Evolutionary conservation across 2,329 filamentous ascomycete genomes (phyloP).

Genomic region (Akanthomyces uredinophilus): DNA sequence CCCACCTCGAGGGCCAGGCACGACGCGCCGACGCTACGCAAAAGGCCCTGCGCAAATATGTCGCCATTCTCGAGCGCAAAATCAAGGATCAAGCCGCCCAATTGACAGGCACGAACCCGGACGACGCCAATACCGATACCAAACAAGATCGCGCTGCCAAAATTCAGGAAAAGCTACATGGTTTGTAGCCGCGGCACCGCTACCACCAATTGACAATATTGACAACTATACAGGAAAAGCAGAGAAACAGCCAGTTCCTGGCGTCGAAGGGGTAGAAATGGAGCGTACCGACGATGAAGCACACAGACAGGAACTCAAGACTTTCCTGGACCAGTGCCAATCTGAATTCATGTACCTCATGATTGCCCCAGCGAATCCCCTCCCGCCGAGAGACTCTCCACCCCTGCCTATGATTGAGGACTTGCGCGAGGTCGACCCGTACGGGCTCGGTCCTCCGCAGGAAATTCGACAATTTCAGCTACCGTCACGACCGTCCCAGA

Average conservation of each 20-base stretch:
- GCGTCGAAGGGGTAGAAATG: conserved; percentile 42
- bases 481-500: conserved; percentile 44
- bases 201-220: neutral
- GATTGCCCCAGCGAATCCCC: conserved; percentile 61
- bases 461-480: conserved; percentile 36
- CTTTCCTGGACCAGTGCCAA: conserved; percentile 60
- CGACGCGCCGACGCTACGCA: conserved; percentile 83
- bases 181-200: conserved; percentile 32
- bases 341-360: conserved; percentile 64
- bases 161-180: conserved; percentile 52
- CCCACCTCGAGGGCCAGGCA: conserved; percentile 83
- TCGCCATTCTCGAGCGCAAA: conserved; percentile 82
- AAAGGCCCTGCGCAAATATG: conserved; percentile 84
- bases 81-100: conserved; percentile 77
- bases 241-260: conserved; percentile 39
- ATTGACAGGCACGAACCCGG: conserved; percentile 44
- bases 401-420: conserved; percentile 55
- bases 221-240: conserved; percentile 32
- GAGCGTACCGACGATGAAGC: conserved; percentile 46
- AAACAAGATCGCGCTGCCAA: conserved; percentile 49
- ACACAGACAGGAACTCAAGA: conserved; percentile 50
- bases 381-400: conserved; percentile 59
- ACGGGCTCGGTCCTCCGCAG: conserved; percentile 40
- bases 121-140: conserved; percentile 35
- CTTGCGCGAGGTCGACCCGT: conserved; percentile 49